phyloP scores from a whole-genome alignment of 2,329 filamentous ascomycete genomes.

The Dissoconium aciculare region DNA sequence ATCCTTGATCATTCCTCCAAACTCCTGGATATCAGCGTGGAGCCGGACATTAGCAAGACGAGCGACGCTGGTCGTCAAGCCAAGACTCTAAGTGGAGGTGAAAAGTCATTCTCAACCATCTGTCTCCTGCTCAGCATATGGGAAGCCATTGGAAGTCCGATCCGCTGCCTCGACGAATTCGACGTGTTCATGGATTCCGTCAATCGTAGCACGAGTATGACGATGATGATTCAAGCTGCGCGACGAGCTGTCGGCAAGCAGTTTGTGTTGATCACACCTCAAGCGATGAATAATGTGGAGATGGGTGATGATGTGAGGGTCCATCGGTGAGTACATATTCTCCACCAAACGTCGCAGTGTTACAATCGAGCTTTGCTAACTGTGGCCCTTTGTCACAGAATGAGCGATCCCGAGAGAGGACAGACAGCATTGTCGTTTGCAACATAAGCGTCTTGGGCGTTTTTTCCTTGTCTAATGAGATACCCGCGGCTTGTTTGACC shows the following conservation, averaged over 20 bases:
- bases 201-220: slow-evolving; percentile 82
- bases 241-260: slow-evolving; percentile 77
- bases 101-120: slow-evolving; percentile 96
- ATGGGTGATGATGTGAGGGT: slow-evolving; percentile 59
- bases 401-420: slow-evolving; percentile 19
- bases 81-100: slow-evolving; percentile 84
- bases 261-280: slow-evolving; percentile 92
- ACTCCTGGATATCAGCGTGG: slow-evolving; percentile 58
- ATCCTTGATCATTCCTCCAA: slow-evolving; percentile 62
- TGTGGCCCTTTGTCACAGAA: slow-evolving; percentile 6
- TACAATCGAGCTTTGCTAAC: slow-evolving; percentile 24
- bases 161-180: slow-evolving; percentile 92
- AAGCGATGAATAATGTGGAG: slow-evolving; percentile 52
- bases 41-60: slow-evolving; percentile 54
- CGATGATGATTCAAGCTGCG: slow-evolving; percentile 81
- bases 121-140: slow-evolving; percentile 84
- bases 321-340: slow-evolving; percentile 39
- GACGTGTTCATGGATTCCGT: slow-evolving; percentile 99
- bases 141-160: slow-evolving; percentile 95
- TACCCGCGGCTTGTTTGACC: too few species aligned
- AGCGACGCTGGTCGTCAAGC: slow-evolving; percentile 62
- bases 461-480: too few species aligned
- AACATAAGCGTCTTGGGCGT: too few species aligned
- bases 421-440: too few species aligned
- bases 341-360: too few species aligned